Conservation (phyloP, 2,329 filamentous ascomycete species). For the Neonectria neomacrospora region DNA sequence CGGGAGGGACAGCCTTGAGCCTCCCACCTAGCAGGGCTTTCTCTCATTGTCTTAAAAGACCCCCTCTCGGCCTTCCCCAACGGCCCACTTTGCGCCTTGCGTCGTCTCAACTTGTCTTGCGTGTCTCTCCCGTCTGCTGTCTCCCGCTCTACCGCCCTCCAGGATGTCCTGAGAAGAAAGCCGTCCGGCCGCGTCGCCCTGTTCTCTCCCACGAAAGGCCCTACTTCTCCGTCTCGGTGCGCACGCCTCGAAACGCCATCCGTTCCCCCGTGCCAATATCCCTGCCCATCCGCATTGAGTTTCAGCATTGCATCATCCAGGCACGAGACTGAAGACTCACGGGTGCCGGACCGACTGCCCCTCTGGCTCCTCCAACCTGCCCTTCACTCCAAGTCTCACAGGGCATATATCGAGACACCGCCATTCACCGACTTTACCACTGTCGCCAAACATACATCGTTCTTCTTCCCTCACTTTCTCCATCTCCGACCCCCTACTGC, state of each 20-base stretch:
- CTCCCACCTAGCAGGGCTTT: background rate
- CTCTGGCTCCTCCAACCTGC: constrained; percentile 5
- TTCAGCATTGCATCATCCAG: background rate
- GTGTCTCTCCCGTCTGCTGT: background rate
- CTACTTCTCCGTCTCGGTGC: constrained; percentile 13
- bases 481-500: background rate
- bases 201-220: constrained; percentile 4
- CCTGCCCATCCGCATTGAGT: background rate
- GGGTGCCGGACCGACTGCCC: background rate
- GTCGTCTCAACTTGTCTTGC: constrained; percentile 1
- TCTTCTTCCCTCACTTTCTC: background rate
- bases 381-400: constrained; percentile 18
- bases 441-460: background rate
- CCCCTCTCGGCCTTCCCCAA: constrained; percentile 16
- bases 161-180: constrained; percentile 22
- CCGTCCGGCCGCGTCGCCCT: constrained; percentile 7
- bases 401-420: constrained; percentile 14
- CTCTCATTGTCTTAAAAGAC: constrained; percentile 16
- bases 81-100: background rate
- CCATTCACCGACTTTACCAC: background rate
- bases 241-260: constrained; percentile 13
- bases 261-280: constrained; percentile 28
- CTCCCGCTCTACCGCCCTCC: constrained; percentile 9
- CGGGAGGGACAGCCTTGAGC: background rate
- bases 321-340: background rate